Evolutionary conservation across 176 grass and related monocot species (phyloP).

Genomic region (Eragrostis curvula): DNA sequence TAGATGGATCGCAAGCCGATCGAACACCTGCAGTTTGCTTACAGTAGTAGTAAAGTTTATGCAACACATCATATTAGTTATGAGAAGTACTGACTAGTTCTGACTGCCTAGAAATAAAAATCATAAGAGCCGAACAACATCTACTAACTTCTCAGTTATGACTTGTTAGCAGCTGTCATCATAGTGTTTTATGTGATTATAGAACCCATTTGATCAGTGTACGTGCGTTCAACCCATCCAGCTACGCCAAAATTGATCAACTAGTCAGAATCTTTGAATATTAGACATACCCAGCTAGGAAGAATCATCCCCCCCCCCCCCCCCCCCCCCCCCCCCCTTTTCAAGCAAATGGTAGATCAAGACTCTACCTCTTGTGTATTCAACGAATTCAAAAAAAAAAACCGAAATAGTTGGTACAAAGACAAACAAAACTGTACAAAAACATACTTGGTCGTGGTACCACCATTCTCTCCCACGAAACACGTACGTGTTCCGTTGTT

Average conservation of each 20-base stretch:
- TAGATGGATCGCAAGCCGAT: neutral
- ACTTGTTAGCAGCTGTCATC: neutral
- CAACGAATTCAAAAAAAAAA: too few species aligned
- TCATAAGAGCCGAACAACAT: neutral
- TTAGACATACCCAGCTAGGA: neutral
- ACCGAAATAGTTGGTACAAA: too few species aligned
- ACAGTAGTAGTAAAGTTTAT: neutral
- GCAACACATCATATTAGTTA: too few species aligned
- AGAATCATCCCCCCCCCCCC: neutral
- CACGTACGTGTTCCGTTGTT: neutral
- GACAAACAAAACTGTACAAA: too few species aligned
- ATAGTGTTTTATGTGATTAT: neutral
- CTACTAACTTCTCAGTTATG: neutral
- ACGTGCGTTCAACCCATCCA: neutral
- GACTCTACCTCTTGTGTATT: too few species aligned
- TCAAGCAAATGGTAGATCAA: too few species aligned
- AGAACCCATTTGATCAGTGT: neutral
- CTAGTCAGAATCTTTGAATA: neutral
- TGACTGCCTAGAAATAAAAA: neutral
- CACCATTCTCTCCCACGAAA: too few species aligned
- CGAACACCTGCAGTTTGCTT: neutral
- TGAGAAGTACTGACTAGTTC: too few species aligned
- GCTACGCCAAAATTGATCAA: neutral
- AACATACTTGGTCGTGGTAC: too few species aligned
- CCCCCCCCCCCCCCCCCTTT: too few species aligned